These are phyloP conservation scores for Laburnicola sp. DNA, from an alignment of 2,329 filamentous ascomycete species.

Conservation along the genomic window DNA sequence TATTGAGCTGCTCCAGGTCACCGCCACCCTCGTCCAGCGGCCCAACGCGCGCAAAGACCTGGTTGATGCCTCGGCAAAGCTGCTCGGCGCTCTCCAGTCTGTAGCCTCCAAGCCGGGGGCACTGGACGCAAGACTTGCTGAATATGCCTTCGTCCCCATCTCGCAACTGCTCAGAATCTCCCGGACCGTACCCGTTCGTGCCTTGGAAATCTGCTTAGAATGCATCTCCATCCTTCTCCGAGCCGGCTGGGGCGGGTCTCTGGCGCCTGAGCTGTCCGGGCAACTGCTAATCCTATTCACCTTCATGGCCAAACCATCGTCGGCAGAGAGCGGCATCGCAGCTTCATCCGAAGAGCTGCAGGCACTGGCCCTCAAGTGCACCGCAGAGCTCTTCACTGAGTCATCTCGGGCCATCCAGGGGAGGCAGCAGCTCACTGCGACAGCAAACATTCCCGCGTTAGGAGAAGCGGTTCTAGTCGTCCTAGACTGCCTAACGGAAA, in stretches of 20 bases:
- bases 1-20: conserved; percentile 60
- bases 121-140: conserved; percentile 80
- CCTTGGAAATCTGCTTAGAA: conserved; percentile 75
- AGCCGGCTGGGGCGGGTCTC: conserved; percentile 75
- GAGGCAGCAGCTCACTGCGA: conserved; percentile 55
- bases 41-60: conserved; percentile 52
- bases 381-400: conserved; percentile 67
- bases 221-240: conserved; percentile 74
- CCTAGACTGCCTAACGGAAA: conserved; percentile 71
- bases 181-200: conserved; percentile 68
- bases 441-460: conserved; percentile 71
- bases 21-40: conserved; percentile 54
- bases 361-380: conserved; percentile 69
- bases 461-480: conserved; percentile 82
- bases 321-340: conserved; percentile 52
- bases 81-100: conserved; percentile 49
- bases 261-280: conserved; percentile 73
- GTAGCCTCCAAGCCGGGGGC: conserved; percentile 40
- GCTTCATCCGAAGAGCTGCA: conserved; percentile 73
- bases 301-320: conserved; percentile 75
- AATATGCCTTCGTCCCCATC: conserved; percentile 93
- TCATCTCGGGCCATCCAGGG: conserved; percentile 56
- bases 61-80: conserved; percentile 50
- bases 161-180: conserved; percentile 82
- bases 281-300: conserved; percentile 85